Base-by-base conservation (phyloP, 2,329 filamentous ascomycete species). In the Exophiala oligosperma region DNA sequence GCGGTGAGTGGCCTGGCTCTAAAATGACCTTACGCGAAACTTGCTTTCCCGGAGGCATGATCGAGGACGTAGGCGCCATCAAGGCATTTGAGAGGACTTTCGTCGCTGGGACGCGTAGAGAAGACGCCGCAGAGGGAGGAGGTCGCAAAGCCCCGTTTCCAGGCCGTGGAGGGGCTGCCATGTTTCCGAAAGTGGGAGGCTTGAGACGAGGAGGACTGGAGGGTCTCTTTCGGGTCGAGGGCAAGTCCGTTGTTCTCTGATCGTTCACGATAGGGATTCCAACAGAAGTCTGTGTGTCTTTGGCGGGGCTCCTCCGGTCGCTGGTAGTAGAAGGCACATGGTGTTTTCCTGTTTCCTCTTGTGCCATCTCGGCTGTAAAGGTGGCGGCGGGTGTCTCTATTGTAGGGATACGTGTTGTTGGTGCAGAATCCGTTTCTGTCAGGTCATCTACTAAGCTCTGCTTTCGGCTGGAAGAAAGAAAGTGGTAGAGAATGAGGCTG, bases 1-100 rank as follows among this genome's bases (percentile, higher is more conserved):
- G 85, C 0, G 94, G 93, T 1, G 91, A 96, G 78, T 93, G 92
- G 32, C 94, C 93, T 0, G 94, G 94, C n/a, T 86, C 83, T 3
- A 99, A 84, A 7, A 88, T 80, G 3, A 97, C 90, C 69, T 93
- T 70, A 17, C 71, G 69, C 3, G 72, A 71, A 12, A 72, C 61
- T 52, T 90, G 72, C 82, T 76, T 57, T 52, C 76, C 67, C 24
- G 76, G 73, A 9, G 79, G 76, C 38, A 79, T 70, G 14, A 78
- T 61, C 37, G 61, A 57, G 28, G 57, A 61, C 24, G 56, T 56
- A 7, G 65, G 65, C 29, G 62, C 61, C 59, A 66, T 59, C 11
- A 57, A 59, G 3, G 65, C 57, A 41, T 66, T 67, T 7, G 53
- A 35, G 8, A 65, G 59, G 32, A 54, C 56, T 57, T 66, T 67